Base-by-base conservation (phyloP, 768 basidiomycete genomes). In the Pleurotus citrinopileatus region DNA sequence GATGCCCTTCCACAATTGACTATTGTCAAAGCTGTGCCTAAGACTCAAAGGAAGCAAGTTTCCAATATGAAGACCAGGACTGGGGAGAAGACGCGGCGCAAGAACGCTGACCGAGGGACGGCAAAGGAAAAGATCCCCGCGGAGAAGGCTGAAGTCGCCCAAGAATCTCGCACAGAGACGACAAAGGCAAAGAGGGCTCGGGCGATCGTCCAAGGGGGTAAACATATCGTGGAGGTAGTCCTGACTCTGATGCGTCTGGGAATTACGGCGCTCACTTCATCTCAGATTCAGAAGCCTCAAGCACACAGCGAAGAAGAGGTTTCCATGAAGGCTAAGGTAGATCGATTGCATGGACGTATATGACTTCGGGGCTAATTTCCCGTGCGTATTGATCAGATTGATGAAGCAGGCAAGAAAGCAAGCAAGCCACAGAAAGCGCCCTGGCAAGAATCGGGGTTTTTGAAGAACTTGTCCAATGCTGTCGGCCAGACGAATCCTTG, bases 51-150 rank as follows among this genome's bases (percentile, higher is more conserved):
- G n/a, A 58, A 50, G 46, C 63, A 62, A 17, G 58, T 64, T 13
- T 59, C 61, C 2, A 63, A 60, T 0, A 72, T 64, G 68, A 72
- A 66, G 60, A 61, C 59, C 12, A 72, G 67, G 50, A 61, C 36
- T 7, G 68, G 66, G 25, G 66, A 64, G 47, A 32, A 57, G 1
- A 29, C 46, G 19, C n/a, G 20, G 38, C 59, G 55, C 43, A 53
- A 50, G 17, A 54, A 29, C 10, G 23, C 56, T 42, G 51, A 47
- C 42, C 55, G 59, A 55, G 52, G 20, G 40, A 63, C 61, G 50
- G 12, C 52, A 6, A 54, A 36, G 37, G 57, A 59, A 44, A 44
- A 22, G 10, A 56, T 20, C 13, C 23, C 45, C 8, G 3, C 37
- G 7, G n/a, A n/a, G n/a, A n/a, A n/a, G n/a, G n/a, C n/a, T n/a